A percentile compares a stretch with the other conserved stretches of the same genome.
phyloP scores from a whole-genome alignment of 2,329 filamentous ascomycete genomes.

The Davidsoniella neocaledoniae region DNA sequence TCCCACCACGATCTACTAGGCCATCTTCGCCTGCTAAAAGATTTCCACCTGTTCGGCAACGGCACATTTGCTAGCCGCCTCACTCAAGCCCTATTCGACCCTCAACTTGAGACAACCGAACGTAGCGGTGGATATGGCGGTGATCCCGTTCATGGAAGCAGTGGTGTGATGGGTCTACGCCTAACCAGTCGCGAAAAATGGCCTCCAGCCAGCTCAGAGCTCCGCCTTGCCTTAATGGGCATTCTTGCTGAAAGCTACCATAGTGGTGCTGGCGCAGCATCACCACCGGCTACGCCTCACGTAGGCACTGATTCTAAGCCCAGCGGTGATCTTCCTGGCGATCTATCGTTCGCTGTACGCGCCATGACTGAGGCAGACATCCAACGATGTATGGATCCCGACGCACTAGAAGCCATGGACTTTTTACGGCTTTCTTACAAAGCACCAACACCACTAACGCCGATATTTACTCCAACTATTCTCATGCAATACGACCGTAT shows the following conservation, averaged over 20 bases:
- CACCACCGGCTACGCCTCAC: neutral
- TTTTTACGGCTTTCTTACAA: constrained; percentile 81
- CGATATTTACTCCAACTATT: constrained; percentile 53
- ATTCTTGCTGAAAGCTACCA: constrained; percentile 61
- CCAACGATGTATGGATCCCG: constrained; percentile 63
- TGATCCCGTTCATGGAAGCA: constrained; percentile 38
- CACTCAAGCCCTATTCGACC: constrained; percentile 69
- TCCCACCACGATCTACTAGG: constrained; percentile 50
- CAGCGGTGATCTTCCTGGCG: constrained; percentile 40
- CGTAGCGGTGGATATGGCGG: constrained; percentile 31
- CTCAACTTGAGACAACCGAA: constrained; percentile 65
- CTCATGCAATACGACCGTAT: constrained; percentile 71
- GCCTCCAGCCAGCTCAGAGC: constrained; percentile 86
- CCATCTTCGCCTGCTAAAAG: constrained; percentile 58
- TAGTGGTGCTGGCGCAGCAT: constrained; percentile 14
- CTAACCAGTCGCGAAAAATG: constrained; percentile 68
- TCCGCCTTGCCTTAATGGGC: constrained; percentile 78
- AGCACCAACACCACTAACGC: constrained; percentile 50
- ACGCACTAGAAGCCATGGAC: constrained; percentile 76
- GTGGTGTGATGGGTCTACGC: constrained; percentile 64
- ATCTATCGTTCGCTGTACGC: constrained; percentile 69
- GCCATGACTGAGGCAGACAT: constrained; percentile 66
- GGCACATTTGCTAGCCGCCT: constrained; percentile 68
- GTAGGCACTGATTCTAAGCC: constrained; percentile 16
- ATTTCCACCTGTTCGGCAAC: constrained; percentile 73